Evolutionary conservation across 495 filamentous ascomycete species (phyloP).

Genomic region (Annulohypoxylon bovei): DNA sequence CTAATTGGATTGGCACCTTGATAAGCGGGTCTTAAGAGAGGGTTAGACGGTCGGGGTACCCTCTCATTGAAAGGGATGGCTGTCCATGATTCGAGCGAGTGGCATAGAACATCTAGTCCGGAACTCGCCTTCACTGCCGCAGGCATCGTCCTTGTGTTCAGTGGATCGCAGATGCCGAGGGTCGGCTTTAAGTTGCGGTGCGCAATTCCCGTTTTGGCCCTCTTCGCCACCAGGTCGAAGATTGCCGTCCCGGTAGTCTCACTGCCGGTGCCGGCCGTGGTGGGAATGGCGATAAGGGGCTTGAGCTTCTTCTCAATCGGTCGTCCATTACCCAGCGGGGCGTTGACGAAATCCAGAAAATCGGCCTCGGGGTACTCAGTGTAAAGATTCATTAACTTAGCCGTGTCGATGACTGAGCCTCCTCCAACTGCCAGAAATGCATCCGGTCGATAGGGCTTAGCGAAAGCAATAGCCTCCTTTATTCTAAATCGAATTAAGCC

Average conservation of each 20-base stretch:
- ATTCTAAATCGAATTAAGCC: slow-evolving; percentile 61
- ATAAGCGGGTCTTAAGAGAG: slow-evolving; percentile 90
- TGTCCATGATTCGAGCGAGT: slow-evolving; percentile 93
- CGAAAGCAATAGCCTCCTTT: slow-evolving; percentile 85
- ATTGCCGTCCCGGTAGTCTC: slow-evolving; percentile 98
- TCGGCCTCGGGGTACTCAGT: slow-evolving; percentile 85
- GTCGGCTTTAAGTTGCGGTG: slow-evolving; percentile 96
- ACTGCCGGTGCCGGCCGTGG: slow-evolving; percentile 92
- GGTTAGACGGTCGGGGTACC: slow-evolving; percentile 84
- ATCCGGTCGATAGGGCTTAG: slow-evolving; percentile 80
- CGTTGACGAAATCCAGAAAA: slow-evolving; percentile 97
- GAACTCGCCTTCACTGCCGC: slow-evolving; percentile 87
- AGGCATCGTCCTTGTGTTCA: slow-evolving; percentile 96
- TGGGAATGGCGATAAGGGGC: slow-evolving; percentile 92
- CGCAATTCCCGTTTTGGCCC: slow-evolving; percentile 93
- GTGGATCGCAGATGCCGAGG: slow-evolving; percentile 92
- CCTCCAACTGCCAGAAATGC: slow-evolving; percentile 92
- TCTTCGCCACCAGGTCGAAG: slow-evolving; percentile 89
- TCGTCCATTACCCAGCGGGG: slow-evolving; percentile 86
- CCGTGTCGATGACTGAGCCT: slow-evolving; percentile 93
- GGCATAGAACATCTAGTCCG: slow-evolving; percentile 93
- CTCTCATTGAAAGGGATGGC: slow-evolving; percentile 93
- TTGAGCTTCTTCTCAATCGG: slow-evolving; percentile 82
- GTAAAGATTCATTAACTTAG: slow-evolving; percentile 98
- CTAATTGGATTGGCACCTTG: slow-evolving; percentile 98